phyloP scores from a whole-genome alignment of 139 green algal species.

The Pseudopediastrum boryanum region DNA sequence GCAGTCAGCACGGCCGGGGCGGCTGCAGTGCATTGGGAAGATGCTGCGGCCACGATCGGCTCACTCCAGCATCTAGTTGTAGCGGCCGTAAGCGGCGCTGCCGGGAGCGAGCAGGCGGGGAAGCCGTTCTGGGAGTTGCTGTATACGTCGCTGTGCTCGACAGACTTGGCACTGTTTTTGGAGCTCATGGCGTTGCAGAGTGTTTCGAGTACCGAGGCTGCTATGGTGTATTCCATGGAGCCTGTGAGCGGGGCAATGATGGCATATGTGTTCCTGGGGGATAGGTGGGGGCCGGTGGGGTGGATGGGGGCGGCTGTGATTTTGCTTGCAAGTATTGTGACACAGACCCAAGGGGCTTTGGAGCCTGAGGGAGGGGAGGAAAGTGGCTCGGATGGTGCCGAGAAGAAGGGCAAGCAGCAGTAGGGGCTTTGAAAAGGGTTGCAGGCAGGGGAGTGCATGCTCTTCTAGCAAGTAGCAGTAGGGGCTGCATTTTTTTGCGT shows the following conservation, averaged over 20 bases:
- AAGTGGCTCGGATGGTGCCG: no score
- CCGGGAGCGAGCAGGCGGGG: not conserved
- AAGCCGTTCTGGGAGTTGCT: not conserved
- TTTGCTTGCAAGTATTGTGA: constrained; percentile 52
- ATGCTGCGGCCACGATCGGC: not conserved
- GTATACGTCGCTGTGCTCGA: constrained; percentile 57
- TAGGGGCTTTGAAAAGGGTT: no score
- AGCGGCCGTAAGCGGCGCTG: constrained; percentile 11
- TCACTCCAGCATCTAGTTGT: not conserved
- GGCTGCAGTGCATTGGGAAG: constrained; percentile 15
- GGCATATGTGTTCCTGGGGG: constrained; percentile 66
- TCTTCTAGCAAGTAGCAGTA: no score
- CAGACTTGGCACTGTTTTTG: constrained; percentile 69
- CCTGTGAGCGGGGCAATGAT: constrained; percentile 42
- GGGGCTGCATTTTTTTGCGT: no score
- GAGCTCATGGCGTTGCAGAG: constrained; percentile 73
- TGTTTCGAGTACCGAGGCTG: constrained; percentile 65
- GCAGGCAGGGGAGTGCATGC: no score
- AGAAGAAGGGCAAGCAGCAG: no score
- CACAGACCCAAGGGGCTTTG: constrained; percentile 43
- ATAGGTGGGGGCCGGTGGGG: constrained; percentile 67
- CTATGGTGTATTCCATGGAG: constrained; percentile 77
- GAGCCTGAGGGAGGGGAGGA: no score
- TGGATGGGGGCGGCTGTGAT: constrained; percentile 71
- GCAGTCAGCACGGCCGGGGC: constrained; percentile 17